Evolutionary conservation across 2,329 filamentous ascomycete genomes (phyloP).

Genomic region (Coniochaeta sp.): DNA sequence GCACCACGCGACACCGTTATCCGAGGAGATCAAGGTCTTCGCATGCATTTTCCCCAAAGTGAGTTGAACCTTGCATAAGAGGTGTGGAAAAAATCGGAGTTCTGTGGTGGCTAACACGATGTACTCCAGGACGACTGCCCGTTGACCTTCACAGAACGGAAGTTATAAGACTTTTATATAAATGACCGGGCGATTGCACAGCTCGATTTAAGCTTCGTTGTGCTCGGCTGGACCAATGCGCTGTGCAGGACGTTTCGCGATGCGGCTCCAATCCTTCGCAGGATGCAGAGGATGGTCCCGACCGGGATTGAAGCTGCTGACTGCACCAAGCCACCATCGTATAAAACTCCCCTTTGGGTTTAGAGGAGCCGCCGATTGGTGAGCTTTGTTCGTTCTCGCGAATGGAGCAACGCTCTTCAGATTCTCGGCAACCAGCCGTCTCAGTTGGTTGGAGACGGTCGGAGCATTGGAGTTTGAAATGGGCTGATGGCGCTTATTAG

Average conservation of each 20-base stretch:
- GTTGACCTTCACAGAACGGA: constrained; percentile 58
- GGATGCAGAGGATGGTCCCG: background rate
- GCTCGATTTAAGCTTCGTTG: background rate
- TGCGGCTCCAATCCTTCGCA: background rate
- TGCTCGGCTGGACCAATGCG: background rate
- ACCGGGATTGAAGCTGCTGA: background rate
- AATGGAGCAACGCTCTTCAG: background rate
- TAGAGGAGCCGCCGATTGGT: background rate
- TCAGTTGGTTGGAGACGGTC: background rate
- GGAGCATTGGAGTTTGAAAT: background rate
- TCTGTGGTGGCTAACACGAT: background rate
- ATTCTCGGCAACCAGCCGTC: background rate
- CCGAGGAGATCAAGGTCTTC: constrained; percentile 96
- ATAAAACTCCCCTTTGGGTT: background rate
- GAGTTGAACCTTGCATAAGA: constrained; percentile 21
- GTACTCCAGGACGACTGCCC: constrained; percentile 72
- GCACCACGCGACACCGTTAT: constrained; percentile 74
- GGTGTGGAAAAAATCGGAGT: constrained; percentile 5
- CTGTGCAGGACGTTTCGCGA: background rate
- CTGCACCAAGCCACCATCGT: background rate
- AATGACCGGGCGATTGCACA: constrained; percentile 4
- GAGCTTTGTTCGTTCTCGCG: background rate
- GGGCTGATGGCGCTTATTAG: background rate
- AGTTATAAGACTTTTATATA: constrained; percentile 28
- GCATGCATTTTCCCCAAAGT: constrained; percentile 97